Base-by-base conservation (phyloP, 345 rosid species). In the Lumnitzera racemosa region DNA sequence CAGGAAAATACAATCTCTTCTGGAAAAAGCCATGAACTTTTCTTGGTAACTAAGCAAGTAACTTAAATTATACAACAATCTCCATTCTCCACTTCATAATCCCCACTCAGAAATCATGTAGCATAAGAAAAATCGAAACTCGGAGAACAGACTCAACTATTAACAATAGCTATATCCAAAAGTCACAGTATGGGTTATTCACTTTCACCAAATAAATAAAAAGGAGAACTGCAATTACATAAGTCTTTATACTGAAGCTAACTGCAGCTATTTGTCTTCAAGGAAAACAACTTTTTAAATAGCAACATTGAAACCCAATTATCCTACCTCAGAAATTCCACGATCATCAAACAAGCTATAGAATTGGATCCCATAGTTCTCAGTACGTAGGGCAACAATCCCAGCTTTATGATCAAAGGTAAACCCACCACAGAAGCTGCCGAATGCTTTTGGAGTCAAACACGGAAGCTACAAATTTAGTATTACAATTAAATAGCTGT, bases 321-420 rank as follows among this genome's bases (percentile, higher is more conserved):
- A 63, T 8, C 70, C 66, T 67, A 94, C 99, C 91, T 94, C 96
- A 62, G 89, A 84, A 62, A 94, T 64, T 61, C 80, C 92, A 2
- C 84, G 83, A 71, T 94, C 96, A 74, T 83, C 82, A 61, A 90
- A 67, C 61, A 88, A 80, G 81, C 90, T 90, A 75, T 94, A 94
- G 47, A 88, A 67, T 67, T 94, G 99, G 70, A 94, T 76, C 57
- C 87, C 76, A 53, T 86, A 94, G 68, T 81, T 82, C 67, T 84
- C 96, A 46, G 96, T 80, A 64, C 86, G 72, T 60, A 90, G 36
- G 57, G 99, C 99, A 67, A 84, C 86, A 63, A 86, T 56, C 24
- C 97, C 99, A 57, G 88, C 68, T 27, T 74, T 78, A 47, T 64
- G 67, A 77, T 84, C 83, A 56, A 94, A 94, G 59, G 95, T 87